phyloP scores from a whole-genome alignment of 257 asterid species.

The Nicotiana obtusifolia region DNA sequence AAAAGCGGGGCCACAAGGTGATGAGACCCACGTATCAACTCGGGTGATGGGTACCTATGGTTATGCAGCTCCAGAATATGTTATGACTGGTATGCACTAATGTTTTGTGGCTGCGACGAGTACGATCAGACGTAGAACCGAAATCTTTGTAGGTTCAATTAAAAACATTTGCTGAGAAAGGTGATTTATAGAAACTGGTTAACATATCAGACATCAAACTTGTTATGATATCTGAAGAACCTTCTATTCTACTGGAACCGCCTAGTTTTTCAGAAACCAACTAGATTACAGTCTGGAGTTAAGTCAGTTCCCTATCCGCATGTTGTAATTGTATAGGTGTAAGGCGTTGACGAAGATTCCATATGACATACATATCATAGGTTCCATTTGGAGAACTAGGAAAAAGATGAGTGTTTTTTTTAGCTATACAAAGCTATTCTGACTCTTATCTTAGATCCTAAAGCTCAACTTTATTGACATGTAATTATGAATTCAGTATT shows the following conservation, averaged over 20 bases:
- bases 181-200: neutral
- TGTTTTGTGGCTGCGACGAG: neutral
- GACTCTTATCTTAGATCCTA: neutral
- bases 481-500: neutral
- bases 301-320: neutral
- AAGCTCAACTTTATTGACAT: neutral
- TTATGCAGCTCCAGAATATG: slow-evolving; percentile 99
- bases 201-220: neutral
- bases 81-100: slow-evolving; percentile 78
- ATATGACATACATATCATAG: neutral
- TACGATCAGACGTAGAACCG: neutral
- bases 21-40: slow-evolving; percentile 98
- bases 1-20: slow-evolving; percentile 99
- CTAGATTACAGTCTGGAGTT: neutral
- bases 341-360: neutral
- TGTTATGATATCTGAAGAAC: neutral
- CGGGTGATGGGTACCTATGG: slow-evolving; percentile 99
- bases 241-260: neutral
- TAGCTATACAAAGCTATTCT: neutral
- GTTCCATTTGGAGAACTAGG: neutral
- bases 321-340: neutral
- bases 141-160: neutral
- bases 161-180: neutral
- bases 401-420: neutral
- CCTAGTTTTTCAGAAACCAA: neutral